Conservation (phyloP, 306 rosid species). For the Hylodesmum podocarpum region DNA sequence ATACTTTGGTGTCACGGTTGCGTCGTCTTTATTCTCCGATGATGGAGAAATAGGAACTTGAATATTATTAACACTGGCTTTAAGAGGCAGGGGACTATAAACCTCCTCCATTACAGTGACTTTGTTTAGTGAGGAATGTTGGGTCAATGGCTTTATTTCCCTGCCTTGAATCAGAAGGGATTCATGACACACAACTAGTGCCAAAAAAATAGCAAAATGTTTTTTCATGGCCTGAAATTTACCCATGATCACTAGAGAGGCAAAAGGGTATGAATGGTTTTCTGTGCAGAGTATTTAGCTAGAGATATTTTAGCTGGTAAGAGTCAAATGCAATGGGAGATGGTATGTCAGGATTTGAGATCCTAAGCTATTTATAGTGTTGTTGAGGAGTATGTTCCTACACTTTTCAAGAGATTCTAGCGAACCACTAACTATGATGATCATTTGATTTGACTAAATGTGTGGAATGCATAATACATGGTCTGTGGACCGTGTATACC, state of each 20-base stretch:
- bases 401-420: neutral
- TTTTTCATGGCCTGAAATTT: neutral
- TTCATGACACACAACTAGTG: conserved; percentile 17
- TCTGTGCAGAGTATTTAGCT: neutral
- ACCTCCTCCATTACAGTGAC: neutral
- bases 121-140: neutral
- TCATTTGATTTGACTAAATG: conserved; percentile 26
- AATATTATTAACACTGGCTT: neutral
- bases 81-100: neutral
- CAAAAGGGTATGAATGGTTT: neutral
- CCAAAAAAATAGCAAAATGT: conserved; percentile 1
- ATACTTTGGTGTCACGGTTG: neutral
- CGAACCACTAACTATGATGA: neutral
- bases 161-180: conserved; percentile 22
- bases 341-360: neutral
- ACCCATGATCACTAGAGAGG: conserved; percentile 1
- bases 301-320: neutral
- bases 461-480: neutral
- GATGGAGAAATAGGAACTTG: neutral
- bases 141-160: conserved; percentile 19
- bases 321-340: neutral
- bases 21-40: neutral
- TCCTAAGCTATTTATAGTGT: neutral
- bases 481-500: neutral
- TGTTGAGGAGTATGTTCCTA: neutral